Percentiles rank a stretch among this genome's conserved stretches.
phyloP scores from a whole-genome alignment of 164 flowering plant species.

The Tetracentron sinense region DNA sequence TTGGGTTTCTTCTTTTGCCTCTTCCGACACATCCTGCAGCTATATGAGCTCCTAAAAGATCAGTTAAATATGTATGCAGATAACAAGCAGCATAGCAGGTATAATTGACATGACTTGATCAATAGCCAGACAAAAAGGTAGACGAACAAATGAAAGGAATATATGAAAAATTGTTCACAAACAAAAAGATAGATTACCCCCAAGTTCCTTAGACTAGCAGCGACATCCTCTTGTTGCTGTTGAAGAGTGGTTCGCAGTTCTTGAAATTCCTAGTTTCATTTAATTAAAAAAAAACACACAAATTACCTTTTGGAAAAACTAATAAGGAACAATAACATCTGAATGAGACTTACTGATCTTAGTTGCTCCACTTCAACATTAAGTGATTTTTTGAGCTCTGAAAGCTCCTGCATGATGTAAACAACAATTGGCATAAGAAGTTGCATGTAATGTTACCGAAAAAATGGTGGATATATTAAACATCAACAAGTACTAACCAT shows the following conservation, averaged over 20 bases:
- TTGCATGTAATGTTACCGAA: background rate
- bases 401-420: slow-evolving; percentile 54
- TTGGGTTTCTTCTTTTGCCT: slow-evolving; percentile 34
- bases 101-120: background rate
- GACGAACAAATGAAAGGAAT: too few relatives aligned
- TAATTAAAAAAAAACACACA: background rate
- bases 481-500: background rate
- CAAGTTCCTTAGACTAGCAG: slow-evolving; percentile 54
- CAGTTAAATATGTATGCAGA: background rate
- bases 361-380: slow-evolving; percentile 87
- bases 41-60: slow-evolving; percentile 19
- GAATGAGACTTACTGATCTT: slow-evolving; percentile 48
- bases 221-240: slow-evolving; percentile 89
- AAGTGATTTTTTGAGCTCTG: slow-evolving; percentile 78
- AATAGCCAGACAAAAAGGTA: background rate
- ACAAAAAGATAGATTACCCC: slow-evolving; percentile 36
- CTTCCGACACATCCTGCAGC: slow-evolving; percentile 52
- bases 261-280: slow-evolving; percentile 58
- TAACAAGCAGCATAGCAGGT: background rate
- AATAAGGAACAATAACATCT: background rate
- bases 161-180: background rate
- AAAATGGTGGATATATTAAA: too few relatives aligned
- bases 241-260: slow-evolving; percentile 76
- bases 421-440: background rate
- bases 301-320: background rate